phyloP scores from a whole-genome alignment of 1,139 yeast species.

The Candida sp. region DNA sequence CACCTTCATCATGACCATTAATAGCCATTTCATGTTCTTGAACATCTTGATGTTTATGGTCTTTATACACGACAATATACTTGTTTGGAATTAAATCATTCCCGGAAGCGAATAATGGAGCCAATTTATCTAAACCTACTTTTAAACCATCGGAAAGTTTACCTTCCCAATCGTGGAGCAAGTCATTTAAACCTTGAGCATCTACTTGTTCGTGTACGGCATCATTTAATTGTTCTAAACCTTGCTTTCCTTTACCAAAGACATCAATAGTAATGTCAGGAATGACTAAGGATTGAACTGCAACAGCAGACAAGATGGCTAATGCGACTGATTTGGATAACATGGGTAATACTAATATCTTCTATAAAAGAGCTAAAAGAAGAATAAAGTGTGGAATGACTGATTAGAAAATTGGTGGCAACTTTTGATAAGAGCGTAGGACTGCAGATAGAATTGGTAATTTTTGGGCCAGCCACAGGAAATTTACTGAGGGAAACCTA shows the following conservation, averaged over 20 bases:
- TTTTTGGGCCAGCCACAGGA: neutral
- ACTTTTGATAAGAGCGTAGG: neutral
- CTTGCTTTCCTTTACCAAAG: constrained; percentile 11
- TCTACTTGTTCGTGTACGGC: constrained; percentile 9
- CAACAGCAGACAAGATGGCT: constrained; percentile 54
- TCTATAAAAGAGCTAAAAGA: too few relatives aligned
- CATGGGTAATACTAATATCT: too few relatives aligned
- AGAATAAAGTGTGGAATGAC: constrained; percentile 24
- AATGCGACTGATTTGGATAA: constrained; percentile 49
- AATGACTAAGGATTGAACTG: constrained; percentile 63
- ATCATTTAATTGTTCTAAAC: constrained; percentile 4
- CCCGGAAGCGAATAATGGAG: constrained; percentile 18
- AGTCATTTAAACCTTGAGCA: constrained; percentile 8
- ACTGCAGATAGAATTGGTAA: neutral
- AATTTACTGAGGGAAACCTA: too few relatives aligned
- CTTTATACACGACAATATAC: constrained; percentile 56
- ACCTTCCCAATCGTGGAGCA: neutral
- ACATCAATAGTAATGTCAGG: constrained; percentile 48
- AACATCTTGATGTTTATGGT: neutral
- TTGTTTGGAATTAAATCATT: constrained; percentile 65
- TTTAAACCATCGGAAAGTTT: neutral
- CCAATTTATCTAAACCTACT: constrained; percentile 9
- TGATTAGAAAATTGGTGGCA: neutral
- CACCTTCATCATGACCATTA: neutral
- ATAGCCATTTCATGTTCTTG: neutral